Evolutionary conservation across 2,329 filamentous ascomycete species (phyloP).

Genomic region (Microsporum ferrugineum): DNA sequence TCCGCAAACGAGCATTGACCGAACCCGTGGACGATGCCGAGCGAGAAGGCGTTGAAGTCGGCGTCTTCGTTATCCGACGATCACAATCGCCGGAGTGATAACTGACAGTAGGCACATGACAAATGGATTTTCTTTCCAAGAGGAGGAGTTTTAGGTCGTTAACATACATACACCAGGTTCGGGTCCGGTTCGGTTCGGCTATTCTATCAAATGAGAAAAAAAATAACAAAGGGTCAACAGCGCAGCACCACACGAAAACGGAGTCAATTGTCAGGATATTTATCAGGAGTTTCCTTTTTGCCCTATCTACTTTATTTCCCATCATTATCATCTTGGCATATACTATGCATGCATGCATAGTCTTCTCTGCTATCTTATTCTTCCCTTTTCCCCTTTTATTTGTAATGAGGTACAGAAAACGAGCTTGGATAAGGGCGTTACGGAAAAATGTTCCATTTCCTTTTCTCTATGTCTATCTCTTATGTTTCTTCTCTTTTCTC

Average conservation of each 20-base stretch:
- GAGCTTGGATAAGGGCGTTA: background rate
- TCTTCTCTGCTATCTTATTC: background rate
- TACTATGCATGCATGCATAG: background rate
- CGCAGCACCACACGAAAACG: constrained; percentile 3
- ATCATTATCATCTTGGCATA: background rate
- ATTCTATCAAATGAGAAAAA: background rate
- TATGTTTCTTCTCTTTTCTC: background rate
- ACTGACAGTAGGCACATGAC: background rate
- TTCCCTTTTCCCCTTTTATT: background rate
- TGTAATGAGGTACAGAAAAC: background rate
- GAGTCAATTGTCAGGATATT: background rate
- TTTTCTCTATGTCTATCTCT: background rate
- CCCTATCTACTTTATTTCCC: background rate
- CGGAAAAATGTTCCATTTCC: background rate
- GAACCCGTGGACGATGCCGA: constrained; percentile 26
- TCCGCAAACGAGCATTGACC: constrained; percentile 37
- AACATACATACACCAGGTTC: background rate
- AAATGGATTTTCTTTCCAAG: background rate
- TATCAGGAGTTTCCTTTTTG: background rate
- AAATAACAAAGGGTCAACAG: constrained; percentile 1
- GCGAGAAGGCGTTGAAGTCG: constrained; percentile 35
- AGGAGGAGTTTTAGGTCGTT: background rate
- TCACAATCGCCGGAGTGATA: constrained; percentile 15
- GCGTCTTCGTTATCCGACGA: constrained; percentile 40
- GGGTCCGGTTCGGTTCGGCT: background rate